Evolutionary conservation across 2,329 filamentous ascomycete genomes (phyloP).

Genomic region (Calonectria hongkongensis): DNA sequence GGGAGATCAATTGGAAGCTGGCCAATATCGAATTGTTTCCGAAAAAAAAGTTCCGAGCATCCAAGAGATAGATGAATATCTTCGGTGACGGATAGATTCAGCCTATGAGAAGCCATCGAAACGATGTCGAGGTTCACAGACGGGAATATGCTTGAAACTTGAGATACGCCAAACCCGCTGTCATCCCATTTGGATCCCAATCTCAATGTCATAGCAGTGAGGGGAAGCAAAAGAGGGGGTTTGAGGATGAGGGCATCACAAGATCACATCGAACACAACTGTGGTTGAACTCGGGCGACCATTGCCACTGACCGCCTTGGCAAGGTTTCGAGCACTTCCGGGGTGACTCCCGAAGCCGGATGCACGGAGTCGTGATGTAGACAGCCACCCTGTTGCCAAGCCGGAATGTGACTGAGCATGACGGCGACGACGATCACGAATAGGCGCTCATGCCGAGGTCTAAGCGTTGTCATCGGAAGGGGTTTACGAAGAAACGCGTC

Average conservation of each 20-base stretch:
- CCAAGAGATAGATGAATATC: slow-evolving; percentile 32
- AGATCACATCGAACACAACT: neutral
- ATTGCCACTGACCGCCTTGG: slow-evolving; percentile 12
- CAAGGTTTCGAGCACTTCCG: slow-evolving; percentile 13
- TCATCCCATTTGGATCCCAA: slow-evolving; percentile 31
- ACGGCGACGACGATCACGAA: slow-evolving; percentile 29
- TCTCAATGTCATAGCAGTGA: slow-evolving; percentile 35
- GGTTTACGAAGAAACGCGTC: slow-evolving; percentile 50
- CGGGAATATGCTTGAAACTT: slow-evolving; percentile 29
- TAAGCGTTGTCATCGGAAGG: slow-evolving; percentile 19
- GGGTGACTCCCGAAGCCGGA: slow-evolving; percentile 5
- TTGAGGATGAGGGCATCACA: slow-evolving; percentile 28
- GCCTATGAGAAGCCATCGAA: slow-evolving; percentile 7
- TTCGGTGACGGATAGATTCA: slow-evolving; percentile 1
- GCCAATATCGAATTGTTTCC: neutral
- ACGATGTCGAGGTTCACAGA: slow-evolving; percentile 14
- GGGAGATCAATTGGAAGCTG: slow-evolving; percentile 25
- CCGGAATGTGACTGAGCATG: slow-evolving; percentile 35
- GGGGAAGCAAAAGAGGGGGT: neutral
- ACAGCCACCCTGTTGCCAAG: slow-evolving; percentile 33
- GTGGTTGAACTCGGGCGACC: neutral
- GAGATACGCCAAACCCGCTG: slow-evolving; percentile 13
- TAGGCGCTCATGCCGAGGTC: slow-evolving; percentile 44
- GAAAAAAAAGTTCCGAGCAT: neutral
- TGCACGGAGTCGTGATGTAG: slow-evolving; percentile 30